Evolutionary conservation across 2,329 filamentous ascomycete species (phyloP).

Genomic region (Verticillium klebahnii): DNA sequence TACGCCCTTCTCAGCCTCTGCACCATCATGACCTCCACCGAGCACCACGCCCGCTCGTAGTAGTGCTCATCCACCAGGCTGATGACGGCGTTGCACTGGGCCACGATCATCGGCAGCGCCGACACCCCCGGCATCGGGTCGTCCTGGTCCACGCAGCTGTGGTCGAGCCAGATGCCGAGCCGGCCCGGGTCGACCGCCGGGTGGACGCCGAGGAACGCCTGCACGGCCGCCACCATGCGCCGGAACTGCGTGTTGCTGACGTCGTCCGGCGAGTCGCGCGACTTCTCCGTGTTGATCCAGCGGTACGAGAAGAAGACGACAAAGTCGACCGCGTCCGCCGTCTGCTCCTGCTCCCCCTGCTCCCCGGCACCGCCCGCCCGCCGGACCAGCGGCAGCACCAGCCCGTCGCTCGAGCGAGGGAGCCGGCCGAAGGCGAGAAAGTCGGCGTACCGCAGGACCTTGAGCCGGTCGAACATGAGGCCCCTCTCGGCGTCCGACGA

Average conservation of each 20-base stretch:
- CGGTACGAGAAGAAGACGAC: constrained; percentile 31
- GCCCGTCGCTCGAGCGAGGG: constrained; percentile 18
- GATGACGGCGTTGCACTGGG: constrained; percentile 33
- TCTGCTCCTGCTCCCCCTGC: background rate
- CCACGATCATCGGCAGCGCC: constrained; percentile 29
- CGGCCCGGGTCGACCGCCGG: constrained; percentile 15
- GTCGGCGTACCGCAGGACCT: constrained; percentile 21
- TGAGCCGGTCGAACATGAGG: constrained; percentile 20
- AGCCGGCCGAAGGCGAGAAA: constrained; percentile 19
- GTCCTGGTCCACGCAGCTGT: constrained; percentile 31
- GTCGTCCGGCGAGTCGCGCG: constrained; percentile 21
- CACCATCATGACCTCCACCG: constrained; percentile 27
- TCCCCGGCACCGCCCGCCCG: background rate
- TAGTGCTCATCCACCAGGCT: constrained; percentile 30
- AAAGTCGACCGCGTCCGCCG: constrained; percentile 9
- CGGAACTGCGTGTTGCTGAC: constrained; percentile 23
- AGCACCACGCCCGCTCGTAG: constrained; percentile 32
- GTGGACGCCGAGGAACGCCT: constrained; percentile 20
- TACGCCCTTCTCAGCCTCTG: constrained; percentile 25
- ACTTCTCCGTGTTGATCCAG: constrained; percentile 20
- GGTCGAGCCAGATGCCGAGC: constrained; percentile 26
- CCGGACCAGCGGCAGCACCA: constrained; percentile 1
- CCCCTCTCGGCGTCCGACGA: constrained; percentile 16
- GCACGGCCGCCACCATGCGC: constrained; percentile 22
- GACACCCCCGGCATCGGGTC: constrained; percentile 24